Evolutionary conservation across 2,329 filamentous ascomycete genomes (phyloP), one percentile per base, ranked within the genome.

Genomic region (Neonectria magnoliae): DNA sequence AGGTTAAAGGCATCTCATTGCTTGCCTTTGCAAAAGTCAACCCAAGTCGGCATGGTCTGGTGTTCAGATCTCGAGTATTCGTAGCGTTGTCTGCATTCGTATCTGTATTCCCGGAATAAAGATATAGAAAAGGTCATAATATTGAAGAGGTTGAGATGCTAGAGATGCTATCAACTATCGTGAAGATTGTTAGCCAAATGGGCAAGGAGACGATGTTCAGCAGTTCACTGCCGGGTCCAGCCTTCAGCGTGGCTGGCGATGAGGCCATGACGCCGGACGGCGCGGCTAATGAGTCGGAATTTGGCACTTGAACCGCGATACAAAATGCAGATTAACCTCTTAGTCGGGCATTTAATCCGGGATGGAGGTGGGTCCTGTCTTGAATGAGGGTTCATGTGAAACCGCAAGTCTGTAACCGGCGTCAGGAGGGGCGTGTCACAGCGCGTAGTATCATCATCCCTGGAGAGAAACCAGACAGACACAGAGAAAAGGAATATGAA

Each of bases 391-490:
- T 13, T 29, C 33, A 31, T 20, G 55, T 50, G 55, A 57, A 57
- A 57, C 38, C 55, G 31, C 31, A 45, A n/a, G 48, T 25, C 55
- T 48, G 55, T 57, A 57, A 57, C 55, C 25, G n/a, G 44, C 29
- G 20, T 50, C 44, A n/a, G 44, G 20, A 27, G 44, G 44, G 44
- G 44, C 14, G 16, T 50, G 55, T 57, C 47, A 41, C 55, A 57
- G 55, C 48, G 55, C 38, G 55, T 41, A 20, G 44, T 44, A 57
- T 57, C 31, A n/a, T 38, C 22, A n/a, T 42, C 44, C 38, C 22
- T 29, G 42, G 41, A 45, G 53, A 11, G 41, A 20, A 42, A 18
- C 38, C 38, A 18, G n/a, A 11, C 38, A 18, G n/a, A 42, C n/a
- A 20, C n/a, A 42, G 9, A 18, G 13, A 10, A 20, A 42, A 20